These are phyloP conservation scores for Rhizopogon vinicolor DNA, from an alignment of 768 basidiomycete species.

Conservation along the genomic window DNA sequence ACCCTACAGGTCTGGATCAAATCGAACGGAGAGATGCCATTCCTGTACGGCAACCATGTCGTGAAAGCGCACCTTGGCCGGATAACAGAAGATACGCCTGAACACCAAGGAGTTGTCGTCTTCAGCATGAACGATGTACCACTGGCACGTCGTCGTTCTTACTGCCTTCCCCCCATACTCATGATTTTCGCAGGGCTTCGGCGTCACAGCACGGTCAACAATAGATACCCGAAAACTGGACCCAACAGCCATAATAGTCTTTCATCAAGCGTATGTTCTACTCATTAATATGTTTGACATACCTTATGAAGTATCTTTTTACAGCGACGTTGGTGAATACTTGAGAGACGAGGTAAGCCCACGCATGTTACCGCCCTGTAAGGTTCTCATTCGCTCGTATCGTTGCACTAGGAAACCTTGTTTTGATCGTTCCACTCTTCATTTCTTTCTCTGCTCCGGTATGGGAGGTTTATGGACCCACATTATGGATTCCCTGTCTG, in stretches of 20 bases:
- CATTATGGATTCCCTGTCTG: constrained; percentile 2
- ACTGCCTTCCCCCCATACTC: constrained; percentile 1
- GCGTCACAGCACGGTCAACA: constrained; percentile 94
- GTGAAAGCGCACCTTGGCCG: constrained; percentile 98
- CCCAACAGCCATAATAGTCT: constrained; percentile 95
- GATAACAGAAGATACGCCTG: constrained; percentile 98
- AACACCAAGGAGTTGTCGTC: constrained; percentile 97
- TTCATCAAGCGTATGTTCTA: constrained; percentile 82
- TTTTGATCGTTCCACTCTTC: constrained; percentile 40
- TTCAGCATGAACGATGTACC: constrained; percentile 96
- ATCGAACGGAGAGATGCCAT: constrained; percentile 98
- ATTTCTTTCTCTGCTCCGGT: constrained; percentile 13
- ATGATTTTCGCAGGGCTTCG: constrained; percentile 70
- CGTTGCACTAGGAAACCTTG: constrained; percentile 59
- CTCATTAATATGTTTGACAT: not conserved
- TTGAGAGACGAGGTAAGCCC: constrained; percentile 84
- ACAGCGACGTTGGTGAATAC: constrained; percentile 96
- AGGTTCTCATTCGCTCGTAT: constrained; percentile 11
- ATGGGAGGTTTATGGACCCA: constrained; percentile 13
- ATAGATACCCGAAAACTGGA: constrained; percentile 96
- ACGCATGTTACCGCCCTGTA: not conserved
- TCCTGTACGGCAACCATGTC: constrained; percentile 97
- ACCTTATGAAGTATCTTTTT: constrained; percentile 5
- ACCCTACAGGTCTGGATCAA: constrained; percentile 90
- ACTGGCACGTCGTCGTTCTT: constrained; percentile 48